Percentiles rank a stretch among this genome's conserved stretches.
Evolutionary conservation across 2,329 filamentous ascomycete species (phyloP).

Genomic region (Penicillium sp.): DNA sequence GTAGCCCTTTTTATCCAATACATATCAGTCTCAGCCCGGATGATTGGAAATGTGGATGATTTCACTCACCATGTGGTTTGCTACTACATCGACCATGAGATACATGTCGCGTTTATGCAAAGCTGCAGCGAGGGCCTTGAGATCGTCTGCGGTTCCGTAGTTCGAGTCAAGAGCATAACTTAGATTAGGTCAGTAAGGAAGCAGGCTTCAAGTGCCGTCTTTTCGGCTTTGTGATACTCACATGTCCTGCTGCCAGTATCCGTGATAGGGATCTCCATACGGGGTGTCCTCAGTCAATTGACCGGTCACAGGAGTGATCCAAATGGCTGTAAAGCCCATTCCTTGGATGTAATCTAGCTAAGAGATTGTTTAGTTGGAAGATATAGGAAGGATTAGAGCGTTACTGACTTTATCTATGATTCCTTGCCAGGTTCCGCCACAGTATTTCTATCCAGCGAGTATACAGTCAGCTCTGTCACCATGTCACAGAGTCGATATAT

Average conservation of each 20-base stretch:
- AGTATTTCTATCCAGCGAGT: slow-evolving; percentile 27
- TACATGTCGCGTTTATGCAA: slow-evolving; percentile 60
- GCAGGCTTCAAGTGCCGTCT: not conserved
- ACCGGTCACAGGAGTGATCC: slow-evolving; percentile 49
- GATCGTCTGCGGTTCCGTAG: slow-evolving; percentile 60
- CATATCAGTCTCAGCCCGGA: not conserved
- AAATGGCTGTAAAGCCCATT: slow-evolving; percentile 52
- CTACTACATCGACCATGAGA: slow-evolving; percentile 61
- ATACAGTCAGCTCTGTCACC: not conserved
- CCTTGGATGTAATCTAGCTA: slow-evolving; percentile 52
- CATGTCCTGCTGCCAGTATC: slow-evolving; percentile 54
- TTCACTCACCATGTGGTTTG: slow-evolving; percentile 21
- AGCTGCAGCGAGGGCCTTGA: slow-evolving; percentile 56
- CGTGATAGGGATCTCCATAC: slow-evolving; percentile 49
- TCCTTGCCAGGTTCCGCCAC: slow-evolving; percentile 51
- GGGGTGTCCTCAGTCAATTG: slow-evolving; percentile 39
- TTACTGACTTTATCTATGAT: slow-evolving; percentile 40
- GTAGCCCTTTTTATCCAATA: slow-evolving; percentile 42
- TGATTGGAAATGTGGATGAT: not conserved
- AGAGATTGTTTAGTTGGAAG: not conserved
- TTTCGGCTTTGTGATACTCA: slow-evolving; percentile 14
- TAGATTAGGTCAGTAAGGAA: not conserved
- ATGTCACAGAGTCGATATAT: not conserved
- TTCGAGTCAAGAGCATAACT: slow-evolving; percentile 56
- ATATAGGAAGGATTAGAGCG: no score